Evolutionary conservation across 2,329 filamentous ascomycete genomes (phyloP).

Genomic region (Neonectria punicea): DNA sequence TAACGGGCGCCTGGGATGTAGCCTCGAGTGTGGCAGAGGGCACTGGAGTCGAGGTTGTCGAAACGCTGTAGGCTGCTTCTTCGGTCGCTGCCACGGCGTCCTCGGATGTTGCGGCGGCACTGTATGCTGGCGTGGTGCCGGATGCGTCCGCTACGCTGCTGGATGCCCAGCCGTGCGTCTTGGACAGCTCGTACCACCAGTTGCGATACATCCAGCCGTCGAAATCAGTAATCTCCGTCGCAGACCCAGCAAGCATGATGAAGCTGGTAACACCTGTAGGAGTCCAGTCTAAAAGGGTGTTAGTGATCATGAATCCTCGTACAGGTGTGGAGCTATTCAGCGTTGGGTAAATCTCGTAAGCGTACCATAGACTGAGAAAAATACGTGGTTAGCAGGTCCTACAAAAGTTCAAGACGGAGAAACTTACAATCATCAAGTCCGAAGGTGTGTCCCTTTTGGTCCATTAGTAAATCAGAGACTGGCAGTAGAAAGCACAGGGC

Average conservation of each 20-base stretch:
- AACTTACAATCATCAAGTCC: conserved; percentile 52
- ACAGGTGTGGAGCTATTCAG: not conserved
- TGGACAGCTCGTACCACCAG: conserved; percentile 53
- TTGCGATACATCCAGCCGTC: conserved; percentile 60
- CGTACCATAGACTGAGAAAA: conserved; percentile 27
- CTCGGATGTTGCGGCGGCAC: not conserved
- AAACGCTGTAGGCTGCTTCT: not conserved
- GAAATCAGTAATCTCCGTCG: conserved; percentile 56
- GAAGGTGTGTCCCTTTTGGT: conserved; percentile 49
- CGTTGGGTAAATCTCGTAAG: too few species aligned
- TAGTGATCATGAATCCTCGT: not conserved
- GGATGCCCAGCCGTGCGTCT: conserved; percentile 38
- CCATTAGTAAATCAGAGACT: not conserved
- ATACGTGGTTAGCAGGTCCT: conserved; percentile 2
- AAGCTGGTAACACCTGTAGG: conserved; percentile 54
- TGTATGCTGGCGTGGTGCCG: not conserved
- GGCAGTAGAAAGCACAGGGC: rapidly evolving
- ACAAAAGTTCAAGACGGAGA: too few species aligned
- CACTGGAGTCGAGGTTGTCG: too few species aligned
- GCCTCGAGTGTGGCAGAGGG: not conserved
- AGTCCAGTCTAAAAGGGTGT: conserved; percentile 52
- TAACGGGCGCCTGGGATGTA: not conserved
- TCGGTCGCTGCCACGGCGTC: not conserved
- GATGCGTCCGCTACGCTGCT: not conserved
- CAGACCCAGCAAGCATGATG: conserved; percentile 57